Base-by-base conservation (phyloP, 2,329 filamentous ascomycete species). In the Zelopaecilomyces penicillatus region DNA sequence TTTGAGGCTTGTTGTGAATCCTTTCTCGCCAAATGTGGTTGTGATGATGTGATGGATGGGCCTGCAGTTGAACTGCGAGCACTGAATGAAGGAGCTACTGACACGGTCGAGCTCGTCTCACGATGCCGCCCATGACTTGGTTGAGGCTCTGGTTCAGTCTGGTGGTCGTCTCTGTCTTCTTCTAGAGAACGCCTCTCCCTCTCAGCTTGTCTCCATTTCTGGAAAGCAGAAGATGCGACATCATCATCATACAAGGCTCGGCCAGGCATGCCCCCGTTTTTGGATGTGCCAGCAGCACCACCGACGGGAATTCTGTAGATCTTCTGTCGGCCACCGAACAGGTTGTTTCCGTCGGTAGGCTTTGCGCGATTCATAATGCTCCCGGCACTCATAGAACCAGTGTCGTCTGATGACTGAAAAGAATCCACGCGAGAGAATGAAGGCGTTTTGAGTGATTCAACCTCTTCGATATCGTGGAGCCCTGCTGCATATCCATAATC, bases 301-400 rank as follows among this genome's bases (percentile, higher is more conserved):
- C 73, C 73, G 4, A 70, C 71, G 1, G 85, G 74, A 51, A 95
- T 86, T 63, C 88, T 90, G 65, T 94, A 97, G 33, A 97, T 83
- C 68, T 97, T 97, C 62, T 97, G 93, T 37, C 93, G 81, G 11
- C 93, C 93, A 46, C 93, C 93, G 65, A 98, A 98, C 45, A 98
- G 66, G 54, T 87, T 85, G 60, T 97, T 98, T 38, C 91, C 89
- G 59, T 97, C 91, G 1, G 79, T 82, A 0, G 87, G 89, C 54
- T 90, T 83, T 6, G 84, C 73, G 42, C 93, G 77, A 55, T 74
- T 83, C 85, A 97, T 91, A n/a, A 97, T 75, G 62, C 85, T 88
- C 1, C 79, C 67, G 7, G 71, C 68, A 4, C 69, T 67, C 31
- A 34, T 30, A 5, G 77, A 79, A 38, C 83, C 81, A 32, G 82